phyloP scores from a whole-genome alignment of 805 yeast species.

The Grigorovia yakushimaensis region DNA sequence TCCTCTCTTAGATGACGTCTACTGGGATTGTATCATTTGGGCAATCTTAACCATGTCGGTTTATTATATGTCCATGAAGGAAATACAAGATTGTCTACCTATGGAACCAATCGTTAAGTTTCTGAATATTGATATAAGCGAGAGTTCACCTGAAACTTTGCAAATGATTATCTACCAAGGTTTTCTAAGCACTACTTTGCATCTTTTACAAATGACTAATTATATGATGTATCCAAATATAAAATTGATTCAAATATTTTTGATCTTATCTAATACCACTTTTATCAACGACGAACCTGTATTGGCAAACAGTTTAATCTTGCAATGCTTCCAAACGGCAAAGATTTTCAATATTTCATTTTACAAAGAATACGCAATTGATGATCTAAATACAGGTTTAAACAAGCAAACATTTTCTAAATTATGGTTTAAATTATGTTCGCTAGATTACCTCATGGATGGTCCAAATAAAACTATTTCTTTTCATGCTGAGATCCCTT shows the following conservation, averaged over 20 bases:
- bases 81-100: slow-evolving; percentile 7
- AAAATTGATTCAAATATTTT: slow-evolving; percentile 17
- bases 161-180: slow-evolving; percentile 11
- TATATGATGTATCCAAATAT: slow-evolving; percentile 21
- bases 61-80: slow-evolving; percentile 20
- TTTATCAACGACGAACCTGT: slow-evolving; percentile 9
- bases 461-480: slow-evolving; percentile 15
- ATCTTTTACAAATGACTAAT: slow-evolving; percentile 12
- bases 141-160: slow-evolving; percentile 10
- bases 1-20: slow-evolving; percentile 5
- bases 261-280: slow-evolving; percentile 21
- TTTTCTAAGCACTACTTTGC: slow-evolving; percentile 11
- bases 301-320: slow-evolving; percentile 13
- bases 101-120: slow-evolving; percentile 4
- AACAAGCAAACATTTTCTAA: slow-evolving; percentile 19
- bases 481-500: slow-evolving; percentile 19
- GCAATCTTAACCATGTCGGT: slow-evolving; percentile 21
- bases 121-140: slow-evolving; percentile 4
- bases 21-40: slow-evolving; percentile 24
- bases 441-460: slow-evolving; percentile 20
- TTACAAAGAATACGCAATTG: slow-evolving; percentile 15
- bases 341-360: slow-evolving; percentile 19
- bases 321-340: slow-evolving; percentile 18
- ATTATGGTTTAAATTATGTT: slow-evolving; percentile 23
- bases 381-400: slow-evolving; percentile 15